Conservation (phyloP, 257 asterid species). For the Haberlea rhodopensis region DNA sequence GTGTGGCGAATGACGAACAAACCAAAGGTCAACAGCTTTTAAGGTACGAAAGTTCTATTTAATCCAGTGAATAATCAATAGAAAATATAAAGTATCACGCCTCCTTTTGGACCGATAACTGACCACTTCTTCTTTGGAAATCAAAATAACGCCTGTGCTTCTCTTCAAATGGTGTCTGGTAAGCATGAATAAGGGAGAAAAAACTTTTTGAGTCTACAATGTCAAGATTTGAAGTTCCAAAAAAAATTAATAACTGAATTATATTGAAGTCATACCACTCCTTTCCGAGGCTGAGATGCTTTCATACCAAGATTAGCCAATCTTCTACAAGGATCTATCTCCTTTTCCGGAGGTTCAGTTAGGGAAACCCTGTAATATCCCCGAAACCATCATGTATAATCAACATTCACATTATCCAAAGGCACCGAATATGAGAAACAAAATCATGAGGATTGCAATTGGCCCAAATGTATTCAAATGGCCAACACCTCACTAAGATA, state of each 20-base stretch:
- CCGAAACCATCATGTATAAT: constrained; percentile 85
- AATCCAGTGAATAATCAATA: neutral
- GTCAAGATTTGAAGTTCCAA: constrained; percentile 17
- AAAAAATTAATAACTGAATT: constrained; percentile 10
- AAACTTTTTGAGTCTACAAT: constrained; percentile 8
- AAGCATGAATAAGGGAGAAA: constrained; percentile 20
- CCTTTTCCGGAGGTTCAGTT: constrained; percentile 91
- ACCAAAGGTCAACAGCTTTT: constrained; percentile 25
- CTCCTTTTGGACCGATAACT: constrained; percentile 90
- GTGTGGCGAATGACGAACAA: too few species aligned
- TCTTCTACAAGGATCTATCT: constrained; percentile 96
- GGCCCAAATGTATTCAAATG: neutral
- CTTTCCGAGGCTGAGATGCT: constrained; percentile 88
- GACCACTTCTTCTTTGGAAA: constrained; percentile 93
- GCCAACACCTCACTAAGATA: neutral
- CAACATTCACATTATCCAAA: neutral
- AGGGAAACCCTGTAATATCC: constrained; percentile 95
- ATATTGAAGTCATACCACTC: constrained; percentile 72
- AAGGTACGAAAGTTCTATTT: constrained; percentile 9
- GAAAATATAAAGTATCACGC: constrained; percentile 33
- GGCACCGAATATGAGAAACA: too few species aligned
- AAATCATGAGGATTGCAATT: too few species aligned
- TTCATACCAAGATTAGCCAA: constrained; percentile 92
- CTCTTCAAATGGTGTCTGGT: constrained; percentile 87
- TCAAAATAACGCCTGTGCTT: constrained; percentile 88